phyloP scores from a whole-genome alignment of 2,329 filamentous ascomycete species.

The Alternaria sp. region DNA sequence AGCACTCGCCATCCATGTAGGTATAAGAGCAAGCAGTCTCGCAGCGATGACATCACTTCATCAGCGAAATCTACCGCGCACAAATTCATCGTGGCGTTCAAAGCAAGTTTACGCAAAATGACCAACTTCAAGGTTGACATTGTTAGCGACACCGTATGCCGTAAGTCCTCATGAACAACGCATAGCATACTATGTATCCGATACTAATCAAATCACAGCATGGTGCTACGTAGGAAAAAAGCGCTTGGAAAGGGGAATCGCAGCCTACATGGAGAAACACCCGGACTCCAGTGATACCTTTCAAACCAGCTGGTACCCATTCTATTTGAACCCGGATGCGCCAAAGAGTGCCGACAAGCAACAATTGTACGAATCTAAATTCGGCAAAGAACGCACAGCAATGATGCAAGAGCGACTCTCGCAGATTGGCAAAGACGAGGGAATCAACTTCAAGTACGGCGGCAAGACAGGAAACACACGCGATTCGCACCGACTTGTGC shows the following conservation, averaged over 20 bases:
- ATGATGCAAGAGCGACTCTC: slow-evolving; percentile 65
- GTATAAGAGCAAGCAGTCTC: slow-evolving; percentile 9
- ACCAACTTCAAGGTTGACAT: slow-evolving; percentile 73
- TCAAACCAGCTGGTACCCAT: slow-evolving; percentile 76
- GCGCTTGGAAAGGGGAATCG: slow-evolving; percentile 75
- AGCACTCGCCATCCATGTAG: slow-evolving; percentile 7
- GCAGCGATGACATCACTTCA: slow-evolving; percentile 2
- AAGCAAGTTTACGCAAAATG: slow-evolving; percentile 42
- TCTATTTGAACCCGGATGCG: slow-evolving; percentile 75
- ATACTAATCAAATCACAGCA: slow-evolving; percentile 25
- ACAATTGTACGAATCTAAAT: slow-evolving; percentile 65
- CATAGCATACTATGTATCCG: not conserved
- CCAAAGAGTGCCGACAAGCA: slow-evolving; percentile 63
- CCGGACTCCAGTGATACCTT: slow-evolving; percentile 71
- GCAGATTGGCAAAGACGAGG: slow-evolving; percentile 66
- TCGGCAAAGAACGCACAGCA: slow-evolving; percentile 66
- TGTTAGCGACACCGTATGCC: slow-evolving; percentile 85
- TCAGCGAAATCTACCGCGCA: not conserved
- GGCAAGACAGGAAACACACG: slow-evolving; percentile 78
- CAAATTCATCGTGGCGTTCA: slow-evolving; percentile 44
- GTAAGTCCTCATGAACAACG: slow-evolving; percentile 43
- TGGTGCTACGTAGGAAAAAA: slow-evolving; percentile 78
- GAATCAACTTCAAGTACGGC: slow-evolving; percentile 75
- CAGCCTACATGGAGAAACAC: slow-evolving; percentile 66
- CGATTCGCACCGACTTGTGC: slow-evolving; percentile 75